Conservation (phyloP, 2,329 filamentous ascomycete species). For the Aspergillus sp. region DNA sequence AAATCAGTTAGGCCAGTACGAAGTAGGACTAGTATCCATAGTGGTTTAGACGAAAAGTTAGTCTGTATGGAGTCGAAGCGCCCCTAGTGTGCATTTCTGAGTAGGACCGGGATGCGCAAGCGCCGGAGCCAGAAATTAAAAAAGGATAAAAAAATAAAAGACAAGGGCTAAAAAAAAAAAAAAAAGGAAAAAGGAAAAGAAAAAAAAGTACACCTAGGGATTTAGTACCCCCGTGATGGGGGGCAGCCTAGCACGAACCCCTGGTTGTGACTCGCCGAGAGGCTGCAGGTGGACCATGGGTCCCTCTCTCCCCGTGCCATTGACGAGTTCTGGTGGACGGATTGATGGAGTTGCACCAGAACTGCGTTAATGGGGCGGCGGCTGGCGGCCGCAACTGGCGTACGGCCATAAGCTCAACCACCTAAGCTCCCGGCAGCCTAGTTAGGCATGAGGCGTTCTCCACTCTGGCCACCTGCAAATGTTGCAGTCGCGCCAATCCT, state of each 20-base stretch:
- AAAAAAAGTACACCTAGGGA: constrained; percentile 5
- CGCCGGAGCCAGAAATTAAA: not conserved
- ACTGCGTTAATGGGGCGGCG: constrained; percentile 12
- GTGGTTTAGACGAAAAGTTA: too few relatives aligned
- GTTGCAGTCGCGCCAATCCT: not conserved
- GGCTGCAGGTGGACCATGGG: constrained; percentile 21
- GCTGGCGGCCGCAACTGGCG: constrained; percentile 16
- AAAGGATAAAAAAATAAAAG: not conserved
- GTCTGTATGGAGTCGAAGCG: too few relatives aligned
- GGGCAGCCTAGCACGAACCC: constrained; percentile 20
- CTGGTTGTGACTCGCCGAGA: constrained; percentile 22
- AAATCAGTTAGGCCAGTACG: too few relatives aligned
- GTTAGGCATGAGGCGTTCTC: constrained; percentile 18
- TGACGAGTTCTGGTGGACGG: not conserved
- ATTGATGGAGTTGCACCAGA: constrained; percentile 12
- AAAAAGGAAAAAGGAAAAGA: constrained; percentile 1
- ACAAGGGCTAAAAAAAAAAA: not conserved
- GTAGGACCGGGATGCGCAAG: too few relatives aligned
- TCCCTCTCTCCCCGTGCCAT: constrained; percentile 20
- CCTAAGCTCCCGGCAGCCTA: constrained; percentile 22
- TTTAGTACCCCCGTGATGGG: constrained; percentile 9
- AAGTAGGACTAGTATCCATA: too few relatives aligned
- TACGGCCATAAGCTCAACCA: constrained; percentile 18
- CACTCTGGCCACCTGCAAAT: constrained; percentile 14
- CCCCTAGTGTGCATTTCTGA: too few relatives aligned